A percentile compares a stretch with the other conserved stretches of the same genome.
Evolutionary conservation across 371 early-diverging fungal genomes (phyloP).

Genomic region (Rhizopus delemar): DNA sequence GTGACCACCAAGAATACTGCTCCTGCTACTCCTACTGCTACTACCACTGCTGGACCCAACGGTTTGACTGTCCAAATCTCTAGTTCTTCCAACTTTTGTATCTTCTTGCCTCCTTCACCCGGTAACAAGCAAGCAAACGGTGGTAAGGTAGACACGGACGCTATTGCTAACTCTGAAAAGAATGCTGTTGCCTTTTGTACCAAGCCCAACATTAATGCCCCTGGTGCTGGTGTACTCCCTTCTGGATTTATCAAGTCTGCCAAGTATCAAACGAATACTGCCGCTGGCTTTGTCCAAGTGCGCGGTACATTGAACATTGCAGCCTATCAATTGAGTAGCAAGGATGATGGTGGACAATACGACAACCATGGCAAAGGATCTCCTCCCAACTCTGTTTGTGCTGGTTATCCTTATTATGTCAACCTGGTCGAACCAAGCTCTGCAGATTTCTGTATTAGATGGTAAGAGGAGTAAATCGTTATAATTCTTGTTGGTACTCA

Average conservation of each 20-base stretch:
- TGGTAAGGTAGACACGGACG: constrained; percentile 21
- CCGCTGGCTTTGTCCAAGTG: constrained; percentile 40
- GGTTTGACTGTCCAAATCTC: constrained; percentile 22
- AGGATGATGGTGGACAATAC: constrained; percentile 53
- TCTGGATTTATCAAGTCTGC: constrained; percentile 34
- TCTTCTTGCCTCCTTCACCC: constrained; percentile 45
- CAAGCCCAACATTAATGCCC: constrained; percentile 27
- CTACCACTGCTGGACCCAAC: background rate
- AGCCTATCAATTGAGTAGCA: constrained; percentile 31
- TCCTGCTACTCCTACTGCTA: constrained; percentile 5
- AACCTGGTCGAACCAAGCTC: constrained; percentile 44
- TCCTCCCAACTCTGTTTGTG: constrained; percentile 36
- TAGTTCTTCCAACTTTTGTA: constrained; percentile 33
- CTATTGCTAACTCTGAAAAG: constrained; percentile 32
- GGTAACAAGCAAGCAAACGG: constrained; percentile 19
- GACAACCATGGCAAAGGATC: constrained; percentile 35
- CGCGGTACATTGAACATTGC: constrained; percentile 45
- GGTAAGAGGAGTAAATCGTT: constrained; percentile 1
- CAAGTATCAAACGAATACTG: constrained; percentile 23
- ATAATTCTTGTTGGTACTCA: background rate
- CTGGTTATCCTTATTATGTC: constrained; percentile 45
- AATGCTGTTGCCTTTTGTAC: constrained; percentile 31
- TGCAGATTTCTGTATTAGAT: constrained; percentile 44
- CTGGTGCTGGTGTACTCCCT: constrained; percentile 39
- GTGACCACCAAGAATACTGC: constrained; percentile 8